phyloP scores from a whole-genome alignment of 2,329 filamentous ascomycete genomes.

The Neofusicoccum kwambonambiense region DNA sequence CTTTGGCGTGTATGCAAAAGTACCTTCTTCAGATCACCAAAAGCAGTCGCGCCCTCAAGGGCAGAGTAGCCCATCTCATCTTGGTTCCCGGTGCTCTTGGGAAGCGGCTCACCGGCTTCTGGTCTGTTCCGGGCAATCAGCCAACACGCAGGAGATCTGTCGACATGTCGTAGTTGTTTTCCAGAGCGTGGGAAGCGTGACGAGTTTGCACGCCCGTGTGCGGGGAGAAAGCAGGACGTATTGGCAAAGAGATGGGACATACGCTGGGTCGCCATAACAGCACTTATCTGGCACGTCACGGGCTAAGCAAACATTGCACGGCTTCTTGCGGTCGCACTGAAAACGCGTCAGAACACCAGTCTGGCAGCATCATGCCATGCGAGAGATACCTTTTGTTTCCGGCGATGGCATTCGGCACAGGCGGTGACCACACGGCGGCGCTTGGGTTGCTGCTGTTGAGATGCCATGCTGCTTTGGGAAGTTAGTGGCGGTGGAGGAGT shows the following conservation, averaged over 20 bases:
- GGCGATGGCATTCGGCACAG: conserved; percentile 2
- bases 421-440: neutral
- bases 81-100: neutral
- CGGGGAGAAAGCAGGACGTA: too few species aligned
- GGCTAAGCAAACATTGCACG: conserved; percentile 5
- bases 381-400: neutral
- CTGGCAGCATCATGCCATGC: neutral
- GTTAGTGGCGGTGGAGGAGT: neutral
- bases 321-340: conserved; percentile 4
- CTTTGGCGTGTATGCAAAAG: too few species aligned
- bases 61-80: neutral
- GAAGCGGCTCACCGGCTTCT: neutral
- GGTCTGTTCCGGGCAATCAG: neutral
- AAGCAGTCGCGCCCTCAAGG: neutral
- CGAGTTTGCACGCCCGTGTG: too few species aligned
- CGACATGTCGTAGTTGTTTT: too few species aligned
- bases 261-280: neutral
- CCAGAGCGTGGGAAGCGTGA: too few species aligned
- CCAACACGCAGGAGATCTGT: neutral
- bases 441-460: neutral
- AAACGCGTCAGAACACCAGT: neutral
- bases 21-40: neutral
- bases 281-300: conserved; percentile 2
- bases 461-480: neutral
- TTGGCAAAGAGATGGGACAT: neutral